Conservation (phyloP, 805 yeast species). For the Barnettozyma salicaria region DNA sequence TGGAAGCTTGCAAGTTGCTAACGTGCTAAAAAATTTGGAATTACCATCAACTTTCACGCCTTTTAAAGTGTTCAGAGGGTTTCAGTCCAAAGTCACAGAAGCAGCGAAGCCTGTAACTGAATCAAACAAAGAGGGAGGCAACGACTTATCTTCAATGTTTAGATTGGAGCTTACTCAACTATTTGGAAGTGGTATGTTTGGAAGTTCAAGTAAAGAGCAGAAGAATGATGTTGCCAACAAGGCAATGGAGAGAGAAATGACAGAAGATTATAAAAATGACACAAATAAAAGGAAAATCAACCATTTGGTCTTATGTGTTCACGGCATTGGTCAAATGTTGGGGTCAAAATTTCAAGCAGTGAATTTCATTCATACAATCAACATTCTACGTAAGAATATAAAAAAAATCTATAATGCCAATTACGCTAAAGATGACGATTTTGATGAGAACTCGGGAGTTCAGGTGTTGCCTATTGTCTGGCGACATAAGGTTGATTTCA, state of each 20-base stretch:
- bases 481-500: constrained; percentile 73
- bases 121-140: not conserved
- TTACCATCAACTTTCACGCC: constrained; percentile 40
- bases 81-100: constrained; percentile 14
- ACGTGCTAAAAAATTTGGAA: constrained; percentile 30
- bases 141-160: constrained; percentile 13
- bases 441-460: constrained; percentile 47
- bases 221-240: constrained; percentile 31
- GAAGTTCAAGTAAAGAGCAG: constrained; percentile 8
- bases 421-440: constrained; percentile 10
- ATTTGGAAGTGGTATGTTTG: constrained; percentile 19
- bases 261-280: constrained; percentile 41
- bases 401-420: constrained; percentile 35
- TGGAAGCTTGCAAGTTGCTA: constrained; percentile 33
- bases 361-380: constrained; percentile 81
- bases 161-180: constrained; percentile 20
- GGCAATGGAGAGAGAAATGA: constrained; percentile 47
- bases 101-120: not conserved
- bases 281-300: constrained; percentile 45
- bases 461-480: constrained; percentile 90
- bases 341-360: constrained; percentile 75
- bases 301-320: constrained; percentile 79
- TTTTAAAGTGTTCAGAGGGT: constrained; percentile 46
- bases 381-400: constrained; percentile 50
- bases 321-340: constrained; percentile 90